Conservation (phyloP, 2,329 filamentous ascomycete species). For the Coccinonectria pachysandricola region DNA sequence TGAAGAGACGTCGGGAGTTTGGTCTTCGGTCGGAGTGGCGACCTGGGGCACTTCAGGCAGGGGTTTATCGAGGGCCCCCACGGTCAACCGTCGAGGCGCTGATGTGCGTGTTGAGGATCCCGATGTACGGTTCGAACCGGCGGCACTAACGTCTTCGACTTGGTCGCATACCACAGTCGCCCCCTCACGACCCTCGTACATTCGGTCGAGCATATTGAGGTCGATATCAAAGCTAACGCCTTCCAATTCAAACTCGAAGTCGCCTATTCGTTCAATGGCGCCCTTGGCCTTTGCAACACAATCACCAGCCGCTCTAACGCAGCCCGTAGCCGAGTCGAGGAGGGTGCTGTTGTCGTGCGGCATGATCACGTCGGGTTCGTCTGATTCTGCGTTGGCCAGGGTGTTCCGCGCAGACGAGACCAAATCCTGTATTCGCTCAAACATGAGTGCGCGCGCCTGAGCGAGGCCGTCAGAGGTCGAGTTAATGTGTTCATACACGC, state of each 20-base stretch:
- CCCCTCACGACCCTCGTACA: constrained; percentile 23
- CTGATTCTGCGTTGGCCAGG: constrained; percentile 56
- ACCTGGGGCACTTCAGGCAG: constrained; percentile 55
- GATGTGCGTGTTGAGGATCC: constrained; percentile 27
- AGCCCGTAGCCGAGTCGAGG: constrained; percentile 70
- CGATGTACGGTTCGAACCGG: constrained; percentile 28
- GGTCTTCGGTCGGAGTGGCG: constrained; percentile 28
- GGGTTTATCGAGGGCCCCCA: constrained; percentile 52
- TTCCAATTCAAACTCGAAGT: constrained; percentile 78
- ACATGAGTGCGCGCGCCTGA: constrained; percentile 64
- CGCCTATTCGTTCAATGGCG: constrained; percentile 79
- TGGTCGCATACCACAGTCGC: constrained; percentile 23
- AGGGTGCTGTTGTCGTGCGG: constrained; percentile 69
- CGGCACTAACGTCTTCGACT: constrained; percentile 28
- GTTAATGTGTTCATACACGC: constrained; percentile 68
- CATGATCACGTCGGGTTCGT: constrained; percentile 69
- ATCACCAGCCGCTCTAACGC: constrained; percentile 82
- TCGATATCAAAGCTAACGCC: constrained; percentile 44
- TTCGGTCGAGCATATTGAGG: constrained; percentile 37
- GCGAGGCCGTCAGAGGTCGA: constrained; percentile 57
- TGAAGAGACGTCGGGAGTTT: constrained; percentile 21
- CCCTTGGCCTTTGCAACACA: constrained; percentile 80
- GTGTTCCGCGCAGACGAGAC: constrained; percentile 74
- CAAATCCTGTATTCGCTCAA: constrained; percentile 67
- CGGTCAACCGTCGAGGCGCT: constrained; percentile 28